Conservation (phyloP, 805 yeast genomes). For the Danielozyma ontarioensis region DNA sequence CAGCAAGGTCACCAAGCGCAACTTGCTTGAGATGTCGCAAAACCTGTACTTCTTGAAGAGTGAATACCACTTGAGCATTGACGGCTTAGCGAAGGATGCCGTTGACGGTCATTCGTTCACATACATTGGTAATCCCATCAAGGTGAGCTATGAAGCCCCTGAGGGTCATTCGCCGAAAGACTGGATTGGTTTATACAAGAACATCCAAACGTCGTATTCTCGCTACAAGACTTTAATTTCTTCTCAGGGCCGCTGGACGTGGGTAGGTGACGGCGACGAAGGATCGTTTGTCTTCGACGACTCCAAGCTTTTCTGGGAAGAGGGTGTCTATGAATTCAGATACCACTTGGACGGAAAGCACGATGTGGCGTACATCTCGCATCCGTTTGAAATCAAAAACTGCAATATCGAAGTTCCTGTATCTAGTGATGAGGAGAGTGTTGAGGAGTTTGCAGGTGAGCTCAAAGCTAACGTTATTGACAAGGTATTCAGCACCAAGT, state of each 20-base stretch:
- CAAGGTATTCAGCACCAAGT: conserved; percentile 19
- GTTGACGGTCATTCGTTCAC: conserved; percentile 10
- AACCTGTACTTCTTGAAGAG: conserved; percentile 33
- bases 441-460: conserved; percentile 22
- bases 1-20: conserved; percentile 26
- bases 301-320: conserved; percentile 53
- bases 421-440: conserved; percentile 18
- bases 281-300: conserved; percentile 50
- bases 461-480: conserved; percentile 29
- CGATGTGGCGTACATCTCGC: conserved; percentile 60
- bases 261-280: conserved; percentile 24
- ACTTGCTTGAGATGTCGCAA: conserved; percentile 35
- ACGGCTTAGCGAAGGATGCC: conserved; percentile 12
- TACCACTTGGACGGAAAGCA: conserved; percentile 65
- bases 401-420: conserved; percentile 34
- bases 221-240: conserved; percentile 53
- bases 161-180: conserved; percentile 44
- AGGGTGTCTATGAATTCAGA: conserved; percentile 70
- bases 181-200: conserved; percentile 75
- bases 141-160: conserved; percentile 52
- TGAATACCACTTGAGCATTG: conserved; percentile 24
- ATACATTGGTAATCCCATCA: conserved; percentile 49
- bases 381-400: conserved; percentile 57
- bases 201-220: conserved; percentile 53
- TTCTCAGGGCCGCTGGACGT: conserved; percentile 64